phyloP scores from a whole-genome alignment of 345 rosid genomes.

The Rhizophora apiculata region DNA sequence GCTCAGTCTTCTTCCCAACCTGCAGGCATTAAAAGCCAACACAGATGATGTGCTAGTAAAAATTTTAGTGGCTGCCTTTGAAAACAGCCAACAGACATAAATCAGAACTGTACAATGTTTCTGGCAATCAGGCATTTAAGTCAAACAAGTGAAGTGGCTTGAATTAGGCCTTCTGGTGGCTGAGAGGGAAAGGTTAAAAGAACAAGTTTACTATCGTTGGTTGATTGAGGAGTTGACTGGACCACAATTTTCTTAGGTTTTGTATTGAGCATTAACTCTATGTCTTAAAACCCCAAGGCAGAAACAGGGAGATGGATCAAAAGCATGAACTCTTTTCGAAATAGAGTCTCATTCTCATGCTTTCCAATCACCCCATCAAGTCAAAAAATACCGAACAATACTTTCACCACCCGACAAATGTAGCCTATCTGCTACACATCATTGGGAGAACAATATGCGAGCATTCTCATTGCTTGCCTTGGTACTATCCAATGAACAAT shows the following conservation, averaged over 20 bases:
- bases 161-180: not conserved
- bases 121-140: not conserved
- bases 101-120: no score
- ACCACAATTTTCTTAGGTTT: not conserved
- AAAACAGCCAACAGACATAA: no score
- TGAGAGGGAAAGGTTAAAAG: not conserved
- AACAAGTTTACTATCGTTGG: not conserved
- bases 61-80: not conserved
- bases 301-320: not conserved
- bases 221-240: not conserved
- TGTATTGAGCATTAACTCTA: not conserved
- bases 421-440: no score
- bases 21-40: conserved; percentile 6
- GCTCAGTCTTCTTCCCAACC: conserved; percentile 30
- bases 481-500: no score
- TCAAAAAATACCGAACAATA: not conserved
- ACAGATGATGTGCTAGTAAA: not conserved
- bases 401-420: not conserved
- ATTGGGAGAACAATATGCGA: no score
- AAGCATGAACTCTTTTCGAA: not conserved
- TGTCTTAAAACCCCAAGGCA: not conserved
- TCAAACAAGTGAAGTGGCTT: not conserved
- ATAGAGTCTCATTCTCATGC: not conserved
- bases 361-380: not conserved
- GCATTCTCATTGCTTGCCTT: no score